A percentile compares a stretch with the other conserved stretches of the same genome.
phyloP scores from a whole-genome alignment of 345 rosid genomes.

The Theobroma cacao region DNA sequence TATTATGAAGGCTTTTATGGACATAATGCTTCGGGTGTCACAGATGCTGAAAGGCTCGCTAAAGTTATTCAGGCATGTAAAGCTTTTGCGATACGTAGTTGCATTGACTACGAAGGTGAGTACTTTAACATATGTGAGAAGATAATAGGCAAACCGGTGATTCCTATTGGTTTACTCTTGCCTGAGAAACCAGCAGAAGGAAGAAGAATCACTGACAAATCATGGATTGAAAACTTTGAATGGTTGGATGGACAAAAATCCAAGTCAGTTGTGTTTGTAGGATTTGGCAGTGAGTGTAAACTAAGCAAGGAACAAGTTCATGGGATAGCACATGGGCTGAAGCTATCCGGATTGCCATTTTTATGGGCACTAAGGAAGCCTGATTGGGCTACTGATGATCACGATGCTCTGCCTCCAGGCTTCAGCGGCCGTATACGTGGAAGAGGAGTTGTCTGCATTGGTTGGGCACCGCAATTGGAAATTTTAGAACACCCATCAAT shows the following conservation, averaged over 20 bases:
- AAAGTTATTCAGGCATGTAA: neutral
- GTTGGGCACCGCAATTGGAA: neutral
- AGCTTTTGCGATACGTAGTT: conserved; percentile 20
- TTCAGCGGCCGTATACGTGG: neutral
- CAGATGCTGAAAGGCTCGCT: neutral
- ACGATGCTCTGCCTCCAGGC: neutral
- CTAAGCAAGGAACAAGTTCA: conserved; percentile 24
- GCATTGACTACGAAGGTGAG: conserved; percentile 12
- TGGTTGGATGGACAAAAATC: conserved; percentile 26
- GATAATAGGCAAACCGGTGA: neutral
- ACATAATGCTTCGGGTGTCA: conserved; percentile 14
- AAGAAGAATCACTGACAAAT: neutral
- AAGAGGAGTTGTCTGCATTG: neutral
- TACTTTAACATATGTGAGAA: conserved; percentile 9
- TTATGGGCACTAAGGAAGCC: conserved; percentile 24
- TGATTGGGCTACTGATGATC: neutral
- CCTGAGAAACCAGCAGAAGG: conserved; percentile 9
- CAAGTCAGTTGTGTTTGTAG: conserved; percentile 29
- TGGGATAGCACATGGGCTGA: conserved; percentile 30
- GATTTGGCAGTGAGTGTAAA: conserved; percentile 37
- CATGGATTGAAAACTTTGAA: conserved; percentile 9
- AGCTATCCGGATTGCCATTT: conserved; percentile 25
- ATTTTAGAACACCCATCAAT: neutral
- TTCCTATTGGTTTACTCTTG: conserved; percentile 17
- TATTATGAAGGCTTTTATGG: neutral